Base-by-base conservation (phyloP, 257 asterid genomes). In the Dorcoceras hygrometricum region DNA sequence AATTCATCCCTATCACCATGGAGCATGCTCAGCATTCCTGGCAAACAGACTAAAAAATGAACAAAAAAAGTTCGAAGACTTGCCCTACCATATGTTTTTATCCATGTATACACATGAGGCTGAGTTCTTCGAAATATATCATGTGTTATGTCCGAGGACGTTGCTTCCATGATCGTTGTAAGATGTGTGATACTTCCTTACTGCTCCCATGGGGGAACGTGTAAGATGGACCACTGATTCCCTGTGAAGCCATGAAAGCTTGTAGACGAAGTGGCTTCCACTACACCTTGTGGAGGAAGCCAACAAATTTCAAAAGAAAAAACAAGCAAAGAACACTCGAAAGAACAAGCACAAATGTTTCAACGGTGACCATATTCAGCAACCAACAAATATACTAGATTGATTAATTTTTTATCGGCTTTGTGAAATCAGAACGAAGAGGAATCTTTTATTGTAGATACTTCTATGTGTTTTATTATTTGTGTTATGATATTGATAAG, bases 81-180 rank as follows among this genome's bases (percentile, higher is more conserved):
- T 43, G 0, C 0, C 3, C 24, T 75, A 85, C 92, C 96, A 23
- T 89, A 87, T 36, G 73, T 74, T 24, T 76, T 79, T 26, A 78
- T 81, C 95, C 95, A 89, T 2, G 80, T 50, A 67, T 75, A 73
- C 25, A 89, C 82, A 66, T 87, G 89, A 62, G 96, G 96, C 34
- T 84, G 86, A 24, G 85, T 69, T 59, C 87, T 83, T 9, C 83
- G 73, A 25, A 79, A 81, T 59, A 89, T 76, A 53, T 80, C 82
- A 51, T 89, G 92, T 4, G 90, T 83, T 25, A 84, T 63, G 58
- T 80, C 79, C 85, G 78, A 75, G 1, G 96, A 43, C 51, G 19
- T 81, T 61, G 71, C 71, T 4, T 58, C 77, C 78, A 80, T 77
- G 55, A 74, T 70, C 68, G 69, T 28, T 54, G 78, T 75, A 80